Conservation (phyloP, 176 grass and related monocot species). For the Aegilops tauschii region DNA sequence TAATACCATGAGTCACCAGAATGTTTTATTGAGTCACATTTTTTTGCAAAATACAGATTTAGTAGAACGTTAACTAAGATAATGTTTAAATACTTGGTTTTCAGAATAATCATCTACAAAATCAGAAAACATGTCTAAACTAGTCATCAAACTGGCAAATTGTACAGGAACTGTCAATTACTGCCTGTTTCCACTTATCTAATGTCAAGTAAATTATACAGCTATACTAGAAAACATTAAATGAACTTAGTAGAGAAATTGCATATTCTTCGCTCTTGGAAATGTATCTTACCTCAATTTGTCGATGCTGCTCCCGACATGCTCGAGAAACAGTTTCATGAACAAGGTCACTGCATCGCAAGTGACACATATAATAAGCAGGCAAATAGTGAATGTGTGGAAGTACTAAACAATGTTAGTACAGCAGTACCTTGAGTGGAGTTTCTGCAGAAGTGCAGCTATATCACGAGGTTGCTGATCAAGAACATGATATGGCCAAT, state of each 20-base stretch:
- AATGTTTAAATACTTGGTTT: neutral
- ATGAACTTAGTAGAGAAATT: neutral
- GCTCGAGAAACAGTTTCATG: constrained; percentile 88
- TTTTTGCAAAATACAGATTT: constrained; percentile 6
- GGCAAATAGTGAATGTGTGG: neutral
- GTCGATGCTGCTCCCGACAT: constrained; percentile 88
- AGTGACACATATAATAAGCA: constrained; percentile 6
- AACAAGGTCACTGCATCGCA: constrained; percentile 78
- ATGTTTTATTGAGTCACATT: neutral
- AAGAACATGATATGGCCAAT: constrained; percentile 85
- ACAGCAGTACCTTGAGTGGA: constrained; percentile 75
- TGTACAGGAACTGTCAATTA: neutral
- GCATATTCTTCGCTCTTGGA: neutral
- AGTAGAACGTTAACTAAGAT: neutral
- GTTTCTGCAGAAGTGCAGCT: constrained; percentile 87
- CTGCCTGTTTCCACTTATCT: neutral
- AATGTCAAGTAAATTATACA: neutral
- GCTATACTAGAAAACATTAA: neutral
- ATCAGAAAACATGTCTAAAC: neutral
- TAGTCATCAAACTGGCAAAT: constrained; percentile 11
- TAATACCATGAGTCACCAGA: neutral
- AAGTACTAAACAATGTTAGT: constrained; percentile 17
- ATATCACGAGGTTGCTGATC: constrained; percentile 95
- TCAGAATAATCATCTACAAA: neutral
- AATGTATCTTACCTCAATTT: constrained; percentile 71